Conservation (phyloP, 352 stramenopile species). For the Peronospora farinosa region DNA sequence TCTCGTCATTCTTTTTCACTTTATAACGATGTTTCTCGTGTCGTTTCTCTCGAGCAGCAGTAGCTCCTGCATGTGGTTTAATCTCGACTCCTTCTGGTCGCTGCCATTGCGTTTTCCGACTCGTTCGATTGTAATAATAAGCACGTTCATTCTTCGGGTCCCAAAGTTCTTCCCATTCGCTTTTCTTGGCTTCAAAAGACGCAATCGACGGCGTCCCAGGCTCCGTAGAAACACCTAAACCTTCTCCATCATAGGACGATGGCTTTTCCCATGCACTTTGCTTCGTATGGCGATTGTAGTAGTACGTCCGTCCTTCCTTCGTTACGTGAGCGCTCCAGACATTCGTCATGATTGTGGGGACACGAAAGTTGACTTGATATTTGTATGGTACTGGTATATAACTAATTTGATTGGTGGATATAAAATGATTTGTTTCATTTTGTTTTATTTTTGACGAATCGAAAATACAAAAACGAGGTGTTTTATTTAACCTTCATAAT, state of each 20-base stretch:
- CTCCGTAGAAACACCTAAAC: conserved; percentile 6
- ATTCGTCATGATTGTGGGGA: conserved; percentile 21
- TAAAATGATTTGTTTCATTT: no score
- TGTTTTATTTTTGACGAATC: conserved; percentile 6
- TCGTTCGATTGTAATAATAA: conserved; percentile 84
- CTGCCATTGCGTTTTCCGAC: conserved; percentile 77
- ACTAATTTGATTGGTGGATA: conserved; percentile 9
- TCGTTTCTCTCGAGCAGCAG: conserved; percentile 14
- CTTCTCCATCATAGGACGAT: conserved; percentile 62
- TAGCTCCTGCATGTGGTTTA: conserved; percentile 46
- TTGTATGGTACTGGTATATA: background rate
- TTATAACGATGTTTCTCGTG: conserved; percentile 27
- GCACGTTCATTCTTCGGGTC: conserved; percentile 79
- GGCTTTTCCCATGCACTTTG: conserved; percentile 85
- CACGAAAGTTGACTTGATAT: conserved; percentile 2
- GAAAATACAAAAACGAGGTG: background rate
- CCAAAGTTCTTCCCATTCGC: conserved; percentile 82
- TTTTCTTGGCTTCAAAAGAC: conserved; percentile 18
- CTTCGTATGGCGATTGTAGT: conserved; percentile 85
- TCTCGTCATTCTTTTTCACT: conserved; percentile 19
- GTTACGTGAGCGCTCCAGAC: conserved; percentile 83
- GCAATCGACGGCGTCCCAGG: background rate
- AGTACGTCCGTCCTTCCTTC: conserved; percentile 82
- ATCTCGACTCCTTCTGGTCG: conserved; percentile 70
- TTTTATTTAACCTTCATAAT: no score